phyloP scores from a whole-genome alignment of 2,329 filamentous ascomycete genomes.

The Colletotrichum aenigma region DNA sequence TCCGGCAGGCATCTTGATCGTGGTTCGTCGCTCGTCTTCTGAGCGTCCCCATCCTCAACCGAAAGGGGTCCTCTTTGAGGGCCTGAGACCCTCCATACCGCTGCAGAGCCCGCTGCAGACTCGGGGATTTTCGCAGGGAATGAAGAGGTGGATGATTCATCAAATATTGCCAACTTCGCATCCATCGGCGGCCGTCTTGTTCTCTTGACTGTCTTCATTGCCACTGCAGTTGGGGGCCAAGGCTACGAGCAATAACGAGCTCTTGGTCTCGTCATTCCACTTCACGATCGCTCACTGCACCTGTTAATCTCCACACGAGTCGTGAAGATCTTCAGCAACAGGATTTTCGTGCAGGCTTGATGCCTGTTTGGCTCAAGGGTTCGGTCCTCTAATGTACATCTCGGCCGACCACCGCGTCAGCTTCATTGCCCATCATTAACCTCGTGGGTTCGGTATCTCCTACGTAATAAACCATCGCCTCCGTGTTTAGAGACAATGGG shows the following conservation, averaged over 20 bases:
- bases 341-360: neutral
- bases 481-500: neutral
- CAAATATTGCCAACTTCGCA: neutral
- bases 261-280: neutral
- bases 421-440: neutral
- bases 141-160: slow-evolving; percentile 2
- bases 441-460: neutral
- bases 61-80: slow-evolving; percentile 1
- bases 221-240: neutral
- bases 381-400: neutral
- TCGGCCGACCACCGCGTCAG: slow-evolving; percentile 1
- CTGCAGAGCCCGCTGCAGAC: slow-evolving; percentile 19
- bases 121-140: slow-evolving; percentile 19
- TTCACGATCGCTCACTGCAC: neutral
- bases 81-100: slow-evolving; percentile 13
- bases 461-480: neutral
- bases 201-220: neutral
- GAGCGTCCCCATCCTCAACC: slow-evolving; percentile 8
- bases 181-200: neutral
- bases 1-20: slow-evolving; percentile 3
- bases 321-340: neutral
- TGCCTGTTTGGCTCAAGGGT: neutral
- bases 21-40: slow-evolving; percentile 4
- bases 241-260: neutral
- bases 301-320: neutral